phyloP scores from a whole-genome alignment of 345 rosid species.

The Bruguiera sexangula region DNA sequence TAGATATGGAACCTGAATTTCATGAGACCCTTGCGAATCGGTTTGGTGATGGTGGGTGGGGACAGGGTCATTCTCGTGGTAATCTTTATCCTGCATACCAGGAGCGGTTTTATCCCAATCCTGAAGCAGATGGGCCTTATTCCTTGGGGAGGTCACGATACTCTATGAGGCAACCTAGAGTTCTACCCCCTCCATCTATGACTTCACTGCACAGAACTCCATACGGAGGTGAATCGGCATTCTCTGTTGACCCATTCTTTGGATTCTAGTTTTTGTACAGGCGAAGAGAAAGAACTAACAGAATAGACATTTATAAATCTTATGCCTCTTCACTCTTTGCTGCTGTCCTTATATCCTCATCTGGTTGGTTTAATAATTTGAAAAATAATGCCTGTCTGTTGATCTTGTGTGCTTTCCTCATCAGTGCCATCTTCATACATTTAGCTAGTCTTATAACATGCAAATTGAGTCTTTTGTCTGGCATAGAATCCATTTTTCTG shows the following conservation, averaged over 20 bases:
- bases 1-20: slow-evolving; percentile 65
- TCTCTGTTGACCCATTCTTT: no score
- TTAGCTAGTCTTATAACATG: no score
- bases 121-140: slow-evolving; percentile 63
- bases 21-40: slow-evolving; percentile 60
- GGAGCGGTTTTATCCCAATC: slow-evolving; percentile 54
- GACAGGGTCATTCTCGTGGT: slow-evolving; percentile 44
- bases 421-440: no score
- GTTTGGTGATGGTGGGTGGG: slow-evolving; percentile 71
- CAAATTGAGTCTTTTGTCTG: no score
- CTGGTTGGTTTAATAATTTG: not conserved
- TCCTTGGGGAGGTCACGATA: slow-evolving; percentile 76
- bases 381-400: not conserved
- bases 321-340: not conserved
- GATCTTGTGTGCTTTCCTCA: no score
- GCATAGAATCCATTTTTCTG: no score
- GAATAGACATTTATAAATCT: not conserved
- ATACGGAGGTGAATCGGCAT: slow-evolving; percentile 37
- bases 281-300: no score
- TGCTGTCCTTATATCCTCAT: not conserved
- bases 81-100: slow-evolving; percentile 54
- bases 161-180: slow-evolving; percentile 90
- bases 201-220: slow-evolving; percentile 53
- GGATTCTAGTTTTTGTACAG: no score
- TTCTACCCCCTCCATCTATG: slow-evolving; percentile 78